Conservation (phyloP, 352 stramenopile genomes). For the Phytophthora cryptogea region DNA sequence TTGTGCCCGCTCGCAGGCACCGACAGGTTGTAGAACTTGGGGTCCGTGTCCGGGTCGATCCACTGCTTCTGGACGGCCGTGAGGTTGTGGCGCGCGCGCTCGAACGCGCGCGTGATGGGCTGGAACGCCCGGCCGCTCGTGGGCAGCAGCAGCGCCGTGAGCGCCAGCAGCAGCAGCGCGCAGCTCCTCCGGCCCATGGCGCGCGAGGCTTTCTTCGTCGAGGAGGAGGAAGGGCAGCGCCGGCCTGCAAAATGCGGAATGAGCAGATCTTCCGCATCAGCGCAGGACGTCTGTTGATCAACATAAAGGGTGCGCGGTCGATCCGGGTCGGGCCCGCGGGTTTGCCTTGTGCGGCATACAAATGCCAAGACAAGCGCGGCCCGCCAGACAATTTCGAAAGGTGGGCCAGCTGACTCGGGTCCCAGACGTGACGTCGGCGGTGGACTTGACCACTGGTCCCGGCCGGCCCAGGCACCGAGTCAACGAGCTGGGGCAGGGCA, state of each 20-base stretch:
- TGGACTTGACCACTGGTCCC: neutral
- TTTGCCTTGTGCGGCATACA: constrained; percentile 3
- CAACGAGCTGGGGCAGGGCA: neutral
- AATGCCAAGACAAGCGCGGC: neutral
- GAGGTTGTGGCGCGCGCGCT: constrained; percentile 43
- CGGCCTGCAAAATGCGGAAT: constrained; percentile 47
- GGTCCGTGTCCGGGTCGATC: constrained; percentile 84
- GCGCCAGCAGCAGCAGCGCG: constrained; percentile 26
- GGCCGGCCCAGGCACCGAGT: constrained; percentile 19
- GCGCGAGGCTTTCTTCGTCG: constrained; percentile 14
- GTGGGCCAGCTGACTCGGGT: constrained; percentile 14
- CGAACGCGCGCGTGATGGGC: constrained; percentile 31
- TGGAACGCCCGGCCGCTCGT: constrained; percentile 20
- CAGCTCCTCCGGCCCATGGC: constrained; percentile 21
- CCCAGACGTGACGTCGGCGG: neutral
- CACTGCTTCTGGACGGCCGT: constrained; percentile 49
- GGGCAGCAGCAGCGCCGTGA: constrained; percentile 23
- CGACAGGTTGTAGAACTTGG: constrained; percentile 43
- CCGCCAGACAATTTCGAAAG: constrained; percentile 37
- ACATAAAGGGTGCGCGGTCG: constrained; percentile 14
- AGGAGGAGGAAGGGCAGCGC: constrained; percentile 10
- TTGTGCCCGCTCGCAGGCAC: constrained; percentile 54
- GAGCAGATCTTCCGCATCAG: constrained; percentile 42
- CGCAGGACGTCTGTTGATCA: constrained; percentile 8
- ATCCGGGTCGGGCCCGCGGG: constrained; percentile 16